Conservation (phyloP, 148 eudicot genomes). For the Cornus florida region DNA sequence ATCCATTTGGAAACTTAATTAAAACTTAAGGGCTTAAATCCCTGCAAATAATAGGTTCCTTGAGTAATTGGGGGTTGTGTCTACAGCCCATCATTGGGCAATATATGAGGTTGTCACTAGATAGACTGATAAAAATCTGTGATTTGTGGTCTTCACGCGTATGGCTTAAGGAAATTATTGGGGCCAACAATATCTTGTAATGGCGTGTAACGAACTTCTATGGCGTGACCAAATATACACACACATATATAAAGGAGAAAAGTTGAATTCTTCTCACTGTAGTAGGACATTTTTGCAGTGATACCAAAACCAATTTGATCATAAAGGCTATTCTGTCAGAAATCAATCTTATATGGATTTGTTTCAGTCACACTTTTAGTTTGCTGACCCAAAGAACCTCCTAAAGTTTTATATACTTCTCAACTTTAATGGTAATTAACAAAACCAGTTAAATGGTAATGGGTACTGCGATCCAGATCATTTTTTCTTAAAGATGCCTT, state of each 20-base stretch:
- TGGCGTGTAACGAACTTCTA: no score
- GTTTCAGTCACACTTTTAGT: background rate
- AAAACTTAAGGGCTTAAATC: no score
- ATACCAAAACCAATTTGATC: constrained; percentile 15
- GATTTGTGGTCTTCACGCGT: no score
- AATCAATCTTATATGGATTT: background rate
- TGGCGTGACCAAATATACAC: no score
- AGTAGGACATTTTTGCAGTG: background rate
- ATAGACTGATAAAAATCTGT: no score
- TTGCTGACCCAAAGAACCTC: background rate
- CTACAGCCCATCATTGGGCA: no score
- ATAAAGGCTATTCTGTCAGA: constrained; percentile 6
- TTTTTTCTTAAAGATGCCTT: background rate
- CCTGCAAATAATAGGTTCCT: no score
- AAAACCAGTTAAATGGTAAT: constrained; percentile 6
- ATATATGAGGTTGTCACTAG: no score
- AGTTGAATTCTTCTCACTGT: background rate
- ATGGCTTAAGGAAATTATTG: no score
- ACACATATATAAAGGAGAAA: background rate
- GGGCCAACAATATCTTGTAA: no score
- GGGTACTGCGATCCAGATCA: background rate
- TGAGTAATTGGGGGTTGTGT: no score
- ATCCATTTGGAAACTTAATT: no score
- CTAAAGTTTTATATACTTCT: background rate
- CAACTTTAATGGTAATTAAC: background rate